Base-by-base conservation (phyloP, 148 eudicot species). In the Fagopyrum homotropicum region DNA sequence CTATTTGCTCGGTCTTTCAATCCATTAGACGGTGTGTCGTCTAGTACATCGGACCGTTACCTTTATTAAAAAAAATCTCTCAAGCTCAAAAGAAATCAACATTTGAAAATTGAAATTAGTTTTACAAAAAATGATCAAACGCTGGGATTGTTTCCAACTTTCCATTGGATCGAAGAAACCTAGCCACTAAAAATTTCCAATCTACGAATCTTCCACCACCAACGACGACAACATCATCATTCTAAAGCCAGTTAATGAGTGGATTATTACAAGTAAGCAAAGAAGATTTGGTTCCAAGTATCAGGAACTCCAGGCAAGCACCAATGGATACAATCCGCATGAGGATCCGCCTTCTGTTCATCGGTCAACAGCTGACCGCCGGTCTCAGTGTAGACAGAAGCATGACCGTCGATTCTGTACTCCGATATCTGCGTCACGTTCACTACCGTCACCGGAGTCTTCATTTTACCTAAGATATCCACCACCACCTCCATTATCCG, bases 281-380 rank as follows among this genome's bases (percentile, higher is more conserved):
- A 82, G 45, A 92, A 79, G 72, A 92, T 84, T 76, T 84, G 96
- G 77, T 95, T 95, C 93, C 96, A 95, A 3, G 92, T 92, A 79
- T 92, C 98, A 52, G 97, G 97, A 72, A 95, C 82, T 49, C 98
- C 97, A 14, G 98, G 98, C 75, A 95, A 79, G 70, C 98, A 95
- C 98, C 98, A 95, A 69, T 95, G 98, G 70, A 95, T 89, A 68
- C 98, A 95, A 86, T 95, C 97, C 50, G 98, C 97, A 77, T 80
- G 40, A 4, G 98, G 97, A 56, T 92, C 96, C 0, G 84, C 86
- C 73, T 82, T 90, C 73, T 95, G 83, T 14, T 89, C 84, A 4
- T 87, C 86, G 0, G 88, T 89, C 59, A 95, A 76, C 75, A 95
- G 49, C 75, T 90, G 85, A 1, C 97, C 97, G 6, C 83, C 88